Evolutionary conservation across 2,329 filamentous ascomycete species (phyloP).

Genomic region (Aspergillus felis): DNA sequence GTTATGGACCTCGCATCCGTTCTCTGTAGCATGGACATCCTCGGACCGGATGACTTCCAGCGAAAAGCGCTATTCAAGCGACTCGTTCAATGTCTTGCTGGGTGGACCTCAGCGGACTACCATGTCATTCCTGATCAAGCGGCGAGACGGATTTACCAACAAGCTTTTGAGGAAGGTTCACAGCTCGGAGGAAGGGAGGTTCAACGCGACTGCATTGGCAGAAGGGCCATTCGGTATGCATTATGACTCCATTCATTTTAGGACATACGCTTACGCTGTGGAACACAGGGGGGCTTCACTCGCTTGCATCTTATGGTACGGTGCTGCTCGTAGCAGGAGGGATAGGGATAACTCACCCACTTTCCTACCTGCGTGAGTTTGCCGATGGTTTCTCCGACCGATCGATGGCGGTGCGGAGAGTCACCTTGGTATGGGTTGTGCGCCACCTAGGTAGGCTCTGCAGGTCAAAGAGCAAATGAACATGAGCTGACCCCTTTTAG

Average conservation of each 20-base stretch:
- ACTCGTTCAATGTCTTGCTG: slow-evolving; percentile 26
- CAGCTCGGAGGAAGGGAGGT: slow-evolving; percentile 20
- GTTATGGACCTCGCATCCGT: slow-evolving; percentile 42
- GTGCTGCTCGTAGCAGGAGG: slow-evolving; percentile 34
- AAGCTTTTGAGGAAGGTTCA: slow-evolving; percentile 27
- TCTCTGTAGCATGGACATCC: slow-evolving; percentile 40
- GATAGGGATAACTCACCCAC: slow-evolving; percentile 36
- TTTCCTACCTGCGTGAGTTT: slow-evolving; percentile 32
- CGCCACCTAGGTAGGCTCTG: slow-evolving; percentile 27
- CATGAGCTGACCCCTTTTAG: slow-evolving; percentile 13
- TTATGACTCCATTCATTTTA: neutral
- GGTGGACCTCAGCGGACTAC: slow-evolving; percentile 23
- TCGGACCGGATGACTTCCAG: slow-evolving; percentile 8
- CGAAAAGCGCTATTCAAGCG: slow-evolving; percentile 28
- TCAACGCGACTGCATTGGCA: slow-evolving; percentile 26
- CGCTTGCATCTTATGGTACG: slow-evolving; percentile 29
- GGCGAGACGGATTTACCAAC: slow-evolving; percentile 32
- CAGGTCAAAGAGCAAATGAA: neutral
- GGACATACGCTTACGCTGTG: neutral
- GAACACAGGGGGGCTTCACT: slow-evolving; percentile 25
- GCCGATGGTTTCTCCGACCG: slow-evolving; percentile 21
- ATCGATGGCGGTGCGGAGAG: slow-evolving; percentile 23
- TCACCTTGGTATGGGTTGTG: slow-evolving; percentile 31
- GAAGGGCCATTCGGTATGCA: slow-evolving; percentile 34
- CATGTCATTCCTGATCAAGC: slow-evolving; percentile 32